Base-by-base conservation (phyloP, 768 basidiomycete genomes). In the Phlebiopsis flavidoalba region DNA sequence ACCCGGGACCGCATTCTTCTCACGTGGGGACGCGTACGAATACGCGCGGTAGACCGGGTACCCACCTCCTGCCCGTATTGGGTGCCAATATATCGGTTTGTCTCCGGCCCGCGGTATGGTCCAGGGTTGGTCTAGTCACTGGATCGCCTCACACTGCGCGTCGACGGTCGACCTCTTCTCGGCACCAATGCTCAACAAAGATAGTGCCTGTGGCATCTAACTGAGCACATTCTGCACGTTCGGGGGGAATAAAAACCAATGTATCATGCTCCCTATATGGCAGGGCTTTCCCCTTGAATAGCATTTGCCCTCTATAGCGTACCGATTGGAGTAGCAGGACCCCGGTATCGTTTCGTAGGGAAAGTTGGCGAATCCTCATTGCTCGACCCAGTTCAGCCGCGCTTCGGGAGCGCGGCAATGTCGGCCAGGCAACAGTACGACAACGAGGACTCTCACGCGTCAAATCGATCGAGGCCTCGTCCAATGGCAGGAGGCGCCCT, bases 241-340 rank as follows among this genome's bases (percentile, higher is more conserved):
- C 48, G n/a, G n/a, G n/a, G n/a, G n/a, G n/a, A n/a, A 61, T 54
- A 64, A 58, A 17, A 48, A n/a, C n/a, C n/a, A 46, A 36, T 15
- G 45, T 59, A n/a, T 52, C 56, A 45, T 48, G n/a, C 33, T 10
- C 50, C 56, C 15, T n/a, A 50, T 64, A 10, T 36, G 60, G 53
- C 21, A 8, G n/a, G n/a, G 57, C 58, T 64, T 17, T 40, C 52
- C 61, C 51, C 37, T 45, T 64, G 63, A n/a, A 64, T 64, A n/a
- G 60, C 31, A 48, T 36, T 12, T 40, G 55, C 60, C 40, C 58
- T n/a, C 33, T 15, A n/a, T n/a, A n/a, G 14, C 37, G 60, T 64
- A n/a, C 63, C 63, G 63, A 64, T 64, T 64, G 63, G 40, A 3
- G 40, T 43, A 43, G 40, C n/a, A 43, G 40, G 12, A 3, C 40